These are phyloP conservation scores for Millerozyma miso DNA, from an alignment of 805 yeast species.

Conservation along the genomic window DNA sequence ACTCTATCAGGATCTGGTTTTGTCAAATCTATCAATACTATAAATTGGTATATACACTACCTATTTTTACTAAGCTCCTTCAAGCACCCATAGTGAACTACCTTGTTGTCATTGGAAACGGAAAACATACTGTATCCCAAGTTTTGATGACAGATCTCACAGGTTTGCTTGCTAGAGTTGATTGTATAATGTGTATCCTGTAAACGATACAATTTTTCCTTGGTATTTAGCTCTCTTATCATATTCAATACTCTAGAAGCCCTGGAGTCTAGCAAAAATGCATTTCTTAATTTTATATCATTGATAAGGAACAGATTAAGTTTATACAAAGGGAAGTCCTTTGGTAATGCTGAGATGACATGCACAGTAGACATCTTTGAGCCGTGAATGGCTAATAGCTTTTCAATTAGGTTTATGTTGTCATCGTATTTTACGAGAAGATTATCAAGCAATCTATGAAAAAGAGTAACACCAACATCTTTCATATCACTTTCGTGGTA, in stretches of 20 bases:
- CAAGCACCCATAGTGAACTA: conserved; percentile 57
- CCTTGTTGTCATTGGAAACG: conserved; percentile 39
- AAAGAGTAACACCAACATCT: conserved; percentile 38
- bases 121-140: conserved; percentile 54
- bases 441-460: conserved; percentile 50
- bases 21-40: not conserved
- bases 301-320: conserved; percentile 43
- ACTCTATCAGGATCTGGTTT: not conserved
- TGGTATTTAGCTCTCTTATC: conserved; percentile 47
- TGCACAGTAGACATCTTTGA: conserved; percentile 42
- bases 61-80: conserved; percentile 1
- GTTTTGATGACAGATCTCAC: conserved; percentile 55
- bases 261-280: conserved; percentile 34
- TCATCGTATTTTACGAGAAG: conserved; percentile 37
- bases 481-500: conserved; percentile 29
- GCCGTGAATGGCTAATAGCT: conserved; percentile 42
- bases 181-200: conserved; percentile 34
- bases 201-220: conserved; percentile 36
- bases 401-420: conserved; percentile 33
- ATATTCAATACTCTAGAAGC: conserved; percentile 49
- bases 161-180: conserved; percentile 40
- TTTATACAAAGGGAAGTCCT: conserved; percentile 39
- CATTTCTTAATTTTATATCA: conserved; percentile 39
- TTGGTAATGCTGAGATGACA: conserved; percentile 52
- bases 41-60: not conserved